Percentiles rank a stretch among this genome's conserved stretches.
phyloP scores from a whole-genome alignment of 2,329 filamentous ascomycete species.

The Neurospora crassa region DNA sequence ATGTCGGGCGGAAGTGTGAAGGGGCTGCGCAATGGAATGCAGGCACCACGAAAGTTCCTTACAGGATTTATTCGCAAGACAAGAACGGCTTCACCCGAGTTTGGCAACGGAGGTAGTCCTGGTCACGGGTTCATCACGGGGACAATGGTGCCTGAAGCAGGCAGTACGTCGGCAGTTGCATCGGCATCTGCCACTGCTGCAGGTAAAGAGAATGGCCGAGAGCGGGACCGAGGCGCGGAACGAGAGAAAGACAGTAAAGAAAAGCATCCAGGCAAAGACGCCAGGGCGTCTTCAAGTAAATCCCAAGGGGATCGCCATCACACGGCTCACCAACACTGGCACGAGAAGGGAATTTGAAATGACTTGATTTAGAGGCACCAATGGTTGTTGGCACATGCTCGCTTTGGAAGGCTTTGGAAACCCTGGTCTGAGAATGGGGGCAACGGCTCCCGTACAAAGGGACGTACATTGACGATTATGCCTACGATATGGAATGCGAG shows the following conservation, averaged over 20 bases:
- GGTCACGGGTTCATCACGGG: neutral
- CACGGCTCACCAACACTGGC: neutral
- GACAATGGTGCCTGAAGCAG: neutral
- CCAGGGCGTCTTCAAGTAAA: neutral
- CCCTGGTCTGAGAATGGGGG: neutral
- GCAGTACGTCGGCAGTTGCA: neutral
- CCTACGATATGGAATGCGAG: neutral
- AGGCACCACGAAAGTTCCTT: conserved; percentile 30
- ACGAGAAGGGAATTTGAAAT: neutral
- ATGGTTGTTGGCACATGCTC: neutral
- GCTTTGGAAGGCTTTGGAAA: neutral
- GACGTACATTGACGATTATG: neutral
- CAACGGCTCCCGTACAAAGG: neutral
- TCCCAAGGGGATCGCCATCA: neutral
- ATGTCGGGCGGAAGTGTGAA: conserved; percentile 23
- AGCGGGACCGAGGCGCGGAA: conserved; percentile 14
- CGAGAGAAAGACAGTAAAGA: conserved; percentile 1
- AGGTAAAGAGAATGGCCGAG: neutral
- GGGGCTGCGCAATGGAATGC: conserved; percentile 27
- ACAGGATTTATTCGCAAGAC: conserved; percentile 31
- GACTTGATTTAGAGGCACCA: neutral
- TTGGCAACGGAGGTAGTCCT: neutral
- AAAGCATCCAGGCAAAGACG: neutral
- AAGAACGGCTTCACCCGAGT: conserved; percentile 21
- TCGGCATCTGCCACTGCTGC: neutral